These are phyloP conservation scores for Aquanectria penicillioides DNA, from an alignment of 2,329 filamentous ascomycete genomes.

Conservation along the genomic window DNA sequence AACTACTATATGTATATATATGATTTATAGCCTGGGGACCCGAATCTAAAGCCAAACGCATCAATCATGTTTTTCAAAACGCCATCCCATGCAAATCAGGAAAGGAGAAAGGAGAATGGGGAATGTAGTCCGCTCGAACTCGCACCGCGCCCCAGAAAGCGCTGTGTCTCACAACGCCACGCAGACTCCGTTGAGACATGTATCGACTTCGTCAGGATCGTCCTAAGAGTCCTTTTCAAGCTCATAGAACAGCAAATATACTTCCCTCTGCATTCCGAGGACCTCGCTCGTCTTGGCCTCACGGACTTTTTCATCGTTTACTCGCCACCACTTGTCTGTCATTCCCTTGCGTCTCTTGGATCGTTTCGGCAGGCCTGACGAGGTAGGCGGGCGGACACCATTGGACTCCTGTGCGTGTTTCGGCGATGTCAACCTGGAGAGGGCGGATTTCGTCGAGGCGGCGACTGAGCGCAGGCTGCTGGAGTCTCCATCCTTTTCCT, in stretches of 20 bases:
- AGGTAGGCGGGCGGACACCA: slow-evolving; percentile 30
- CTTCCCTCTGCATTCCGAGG: slow-evolving; percentile 91
- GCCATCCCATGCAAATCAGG: slow-evolving; percentile 37
- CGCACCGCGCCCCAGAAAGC: not conserved
- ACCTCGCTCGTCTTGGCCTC: slow-evolving; percentile 94
- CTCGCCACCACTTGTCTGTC: slow-evolving; percentile 90
- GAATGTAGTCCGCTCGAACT: not conserved
- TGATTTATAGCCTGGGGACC: slow-evolving; percentile 9
- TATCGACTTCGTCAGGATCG: not conserved
- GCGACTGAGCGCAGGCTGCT: slow-evolving; percentile 66
- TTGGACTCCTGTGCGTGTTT: slow-evolving; percentile 39
- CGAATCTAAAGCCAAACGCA: slow-evolving; percentile 3
- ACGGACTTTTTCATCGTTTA: slow-evolving; percentile 96
- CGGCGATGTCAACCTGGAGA: slow-evolving; percentile 60
- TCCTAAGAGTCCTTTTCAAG: slow-evolving; percentile 64
- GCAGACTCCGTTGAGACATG: not conserved
- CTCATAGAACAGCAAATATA: slow-evolving; percentile 97
- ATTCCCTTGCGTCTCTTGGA: slow-evolving; percentile 65
- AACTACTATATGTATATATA: slow-evolving; percentile 3
- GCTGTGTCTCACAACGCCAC: slow-evolving; percentile 10
- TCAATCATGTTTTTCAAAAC: slow-evolving; percentile 23
- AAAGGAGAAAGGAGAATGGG: slow-evolving; percentile 13
- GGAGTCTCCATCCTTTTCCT: slow-evolving; percentile 58
- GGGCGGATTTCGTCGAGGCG: slow-evolving; percentile 64
- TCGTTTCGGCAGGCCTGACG: slow-evolving; percentile 44